These are phyloP conservation scores for Didymella segeticola DNA, from an alignment of 2,329 filamentous ascomycete species.

Conservation along the genomic window DNA sequence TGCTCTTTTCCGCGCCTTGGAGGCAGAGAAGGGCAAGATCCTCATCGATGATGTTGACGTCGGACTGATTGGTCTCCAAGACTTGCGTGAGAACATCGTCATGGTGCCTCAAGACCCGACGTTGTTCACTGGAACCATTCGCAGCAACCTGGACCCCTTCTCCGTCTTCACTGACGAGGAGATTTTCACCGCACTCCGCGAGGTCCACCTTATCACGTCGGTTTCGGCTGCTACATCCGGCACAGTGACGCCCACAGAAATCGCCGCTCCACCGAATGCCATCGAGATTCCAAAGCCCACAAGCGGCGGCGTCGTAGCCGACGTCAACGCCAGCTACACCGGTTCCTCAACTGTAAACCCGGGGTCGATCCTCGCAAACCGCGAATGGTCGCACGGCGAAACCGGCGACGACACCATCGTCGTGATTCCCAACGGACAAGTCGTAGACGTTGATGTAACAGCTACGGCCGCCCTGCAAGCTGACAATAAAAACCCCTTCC, in stretches of 20 bases:
- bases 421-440: constrained; percentile 37
- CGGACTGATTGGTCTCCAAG: constrained; percentile 86
- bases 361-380: constrained; percentile 39
- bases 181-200: constrained; percentile 83
- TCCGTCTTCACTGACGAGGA: constrained; percentile 86
- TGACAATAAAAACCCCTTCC: constrained; percentile 94
- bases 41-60: constrained; percentile 92
- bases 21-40: constrained; percentile 89
- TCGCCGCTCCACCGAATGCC: constrained; percentile 29
- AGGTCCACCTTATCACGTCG: constrained; percentile 80
- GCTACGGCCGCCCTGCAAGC: constrained; percentile 49
- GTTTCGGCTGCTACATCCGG: constrained; percentile 50
- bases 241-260: constrained; percentile 29
- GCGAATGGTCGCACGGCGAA: constrained; percentile 38
- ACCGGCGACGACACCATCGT: constrained; percentile 40
- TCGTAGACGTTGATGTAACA: constrained; percentile 35
- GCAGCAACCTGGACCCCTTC: constrained; percentile 94
- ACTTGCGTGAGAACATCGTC: constrained; percentile 90
- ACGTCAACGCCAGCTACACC: constrained; percentile 36
- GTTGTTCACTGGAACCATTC: constrained; percentile 88
- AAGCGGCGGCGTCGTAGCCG: constrained; percentile 30
- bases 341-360: constrained; percentile 42
- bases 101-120: constrained; percentile 98
- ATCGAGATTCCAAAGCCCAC: constrained; percentile 45
- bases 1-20: constrained; percentile 90